Conservation (phyloP, 192 early-diverging fungal genomes). For the Funneliformis geosporum region DNA sequence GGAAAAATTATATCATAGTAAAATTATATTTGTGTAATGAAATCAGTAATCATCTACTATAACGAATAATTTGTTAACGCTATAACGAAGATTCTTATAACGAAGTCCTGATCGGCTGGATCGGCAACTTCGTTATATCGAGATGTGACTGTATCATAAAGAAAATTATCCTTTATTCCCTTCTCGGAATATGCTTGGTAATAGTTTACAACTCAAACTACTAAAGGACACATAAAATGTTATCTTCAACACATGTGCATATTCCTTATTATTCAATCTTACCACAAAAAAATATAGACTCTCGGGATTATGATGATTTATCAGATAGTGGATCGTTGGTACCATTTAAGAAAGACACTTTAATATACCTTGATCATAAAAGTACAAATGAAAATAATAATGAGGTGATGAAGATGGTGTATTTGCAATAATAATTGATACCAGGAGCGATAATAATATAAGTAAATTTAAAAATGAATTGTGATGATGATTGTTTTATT, state of each 20-base stretch:
- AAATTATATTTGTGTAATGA: too few species aligned
- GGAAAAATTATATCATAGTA: too few species aligned
- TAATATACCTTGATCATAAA: background rate
- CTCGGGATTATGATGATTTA: too few species aligned
- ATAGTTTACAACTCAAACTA: background rate
- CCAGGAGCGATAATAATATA: background rate
- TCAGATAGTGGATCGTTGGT: too few species aligned
- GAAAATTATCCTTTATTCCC: too few species aligned
- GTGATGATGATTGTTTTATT: background rate
- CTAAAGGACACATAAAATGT: background rate
- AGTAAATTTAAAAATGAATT: background rate
- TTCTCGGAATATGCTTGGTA: background rate
- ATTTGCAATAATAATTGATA: too few species aligned
- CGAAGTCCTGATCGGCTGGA: too few species aligned
- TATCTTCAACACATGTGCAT: background rate
- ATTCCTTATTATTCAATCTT: background rate
- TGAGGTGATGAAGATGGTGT: background rate
- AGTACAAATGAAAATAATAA: background rate
- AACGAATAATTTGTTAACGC: too few species aligned
- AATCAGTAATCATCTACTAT: too few species aligned
- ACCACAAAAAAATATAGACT: background rate
- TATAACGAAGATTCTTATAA: too few species aligned
- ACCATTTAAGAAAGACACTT: background rate
- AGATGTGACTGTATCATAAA: too few species aligned
- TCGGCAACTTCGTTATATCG: too few species aligned